These are phyloP conservation scores for Lasiodiplodia hormozganensis DNA, from an alignment of 2,329 filamentous ascomycete species.

Conservation along the genomic window DNA sequence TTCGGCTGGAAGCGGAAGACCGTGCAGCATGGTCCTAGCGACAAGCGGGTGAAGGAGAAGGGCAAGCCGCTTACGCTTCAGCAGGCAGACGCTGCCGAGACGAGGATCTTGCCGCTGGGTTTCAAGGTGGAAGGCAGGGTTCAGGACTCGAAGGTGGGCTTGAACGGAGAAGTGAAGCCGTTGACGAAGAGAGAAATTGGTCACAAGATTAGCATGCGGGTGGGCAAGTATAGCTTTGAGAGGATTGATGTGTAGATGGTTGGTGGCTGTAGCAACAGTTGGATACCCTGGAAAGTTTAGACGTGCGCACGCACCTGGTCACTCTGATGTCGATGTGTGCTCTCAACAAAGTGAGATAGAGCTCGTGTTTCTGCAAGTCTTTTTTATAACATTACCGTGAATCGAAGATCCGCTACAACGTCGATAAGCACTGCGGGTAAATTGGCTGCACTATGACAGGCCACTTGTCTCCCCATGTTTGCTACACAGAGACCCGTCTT, in stretches of 20 bases:
- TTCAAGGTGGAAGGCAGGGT: conserved; percentile 65
- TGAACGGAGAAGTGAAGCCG: conserved; percentile 72
- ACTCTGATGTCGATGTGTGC: neutral
- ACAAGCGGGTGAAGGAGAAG: conserved; percentile 45
- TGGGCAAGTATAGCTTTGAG: conserved; percentile 84
- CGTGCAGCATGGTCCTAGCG: conserved; percentile 32
- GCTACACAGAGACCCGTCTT: neutral
- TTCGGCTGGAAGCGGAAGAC: conserved; percentile 55
- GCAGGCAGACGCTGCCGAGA: conserved; percentile 43
- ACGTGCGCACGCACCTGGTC: neutral
- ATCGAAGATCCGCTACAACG: neutral
- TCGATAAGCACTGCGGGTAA: neutral
- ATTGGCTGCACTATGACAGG: neutral
- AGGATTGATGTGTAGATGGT: conserved; percentile 58
- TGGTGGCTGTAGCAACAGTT: neutral
- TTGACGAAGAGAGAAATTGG: conserved; percentile 77
- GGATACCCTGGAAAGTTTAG: conserved; percentile 14
- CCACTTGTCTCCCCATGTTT: neutral
- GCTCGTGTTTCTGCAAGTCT: neutral
- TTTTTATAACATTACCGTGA: neutral
- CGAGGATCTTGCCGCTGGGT: conserved; percentile 72
- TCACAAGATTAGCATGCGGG: conserved; percentile 77
- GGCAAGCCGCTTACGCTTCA: conserved; percentile 48
- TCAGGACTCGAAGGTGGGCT: conserved; percentile 62
- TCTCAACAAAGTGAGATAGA: neutral